Evolutionary conservation across 768 basidiomycete genomes (phyloP).

Genomic region (Royoungia palumana): DNA sequence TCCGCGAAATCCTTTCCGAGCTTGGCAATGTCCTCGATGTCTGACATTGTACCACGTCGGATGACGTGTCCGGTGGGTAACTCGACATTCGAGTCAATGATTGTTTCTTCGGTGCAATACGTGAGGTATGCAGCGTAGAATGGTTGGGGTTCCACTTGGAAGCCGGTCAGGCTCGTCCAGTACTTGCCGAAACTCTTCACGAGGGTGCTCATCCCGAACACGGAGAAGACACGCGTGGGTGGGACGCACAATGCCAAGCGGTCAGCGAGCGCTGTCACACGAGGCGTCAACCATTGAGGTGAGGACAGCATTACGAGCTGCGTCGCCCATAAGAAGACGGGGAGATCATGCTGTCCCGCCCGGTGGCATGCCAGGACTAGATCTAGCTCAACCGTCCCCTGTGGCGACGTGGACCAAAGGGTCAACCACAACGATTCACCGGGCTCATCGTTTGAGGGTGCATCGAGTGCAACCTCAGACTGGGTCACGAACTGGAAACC

Average conservation of each 20-base stretch:
- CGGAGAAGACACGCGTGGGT: slow-evolving; percentile 46
- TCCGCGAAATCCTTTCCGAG: slow-evolving; percentile 52
- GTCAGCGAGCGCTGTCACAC: slow-evolving; percentile 36
- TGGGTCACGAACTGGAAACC: slow-evolving; percentile 35
- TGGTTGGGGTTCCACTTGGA: slow-evolving; percentile 38
- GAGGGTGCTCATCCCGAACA: slow-evolving; percentile 44
- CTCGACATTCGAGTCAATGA: slow-evolving; percentile 25
- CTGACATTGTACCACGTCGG: slow-evolving; percentile 37
- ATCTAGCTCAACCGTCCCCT: slow-evolving; percentile 34
- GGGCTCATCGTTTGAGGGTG: slow-evolving; percentile 19
- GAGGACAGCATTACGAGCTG: slow-evolving; percentile 25
- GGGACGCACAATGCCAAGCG: slow-evolving; percentile 38
- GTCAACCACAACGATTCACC: slow-evolving; percentile 47
- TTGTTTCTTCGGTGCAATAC: slow-evolving; percentile 39
- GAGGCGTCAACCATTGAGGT: slow-evolving; percentile 30
- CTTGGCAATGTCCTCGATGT: slow-evolving; percentile 39
- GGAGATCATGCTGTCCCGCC: slow-evolving; percentile 44
- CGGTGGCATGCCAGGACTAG: slow-evolving; percentile 47
- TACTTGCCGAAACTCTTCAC: slow-evolving; percentile 40
- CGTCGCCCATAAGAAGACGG: slow-evolving; percentile 51
- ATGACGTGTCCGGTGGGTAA: slow-evolving; percentile 36
- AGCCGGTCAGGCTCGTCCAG: slow-evolving; percentile 44
- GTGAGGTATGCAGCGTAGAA: slow-evolving; percentile 51
- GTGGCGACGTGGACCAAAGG: slow-evolving; percentile 39
- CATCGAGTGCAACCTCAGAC: slow-evolving; percentile 31